A percentile compares a stretch with the other conserved stretches of the same genome.
Evolutionary conservation across 192 early-diverging fungal genomes (phyloP).

Genomic region (Funneliformis mosseae): DNA sequence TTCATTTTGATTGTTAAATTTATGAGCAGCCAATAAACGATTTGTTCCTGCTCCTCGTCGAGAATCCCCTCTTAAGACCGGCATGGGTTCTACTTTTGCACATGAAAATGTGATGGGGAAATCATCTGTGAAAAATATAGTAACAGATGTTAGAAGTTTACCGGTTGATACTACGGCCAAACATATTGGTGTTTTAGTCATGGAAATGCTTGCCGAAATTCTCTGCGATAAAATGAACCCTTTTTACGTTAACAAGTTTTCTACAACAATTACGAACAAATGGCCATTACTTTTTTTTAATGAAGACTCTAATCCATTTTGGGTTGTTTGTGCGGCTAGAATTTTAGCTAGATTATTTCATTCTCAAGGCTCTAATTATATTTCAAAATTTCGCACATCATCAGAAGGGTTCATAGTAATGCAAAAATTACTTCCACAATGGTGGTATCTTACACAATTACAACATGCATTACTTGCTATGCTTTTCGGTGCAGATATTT

Average conservation of each 20-base stretch:
- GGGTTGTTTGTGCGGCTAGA: constrained; percentile 55
- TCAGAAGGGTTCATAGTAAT: constrained; percentile 64
- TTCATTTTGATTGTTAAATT: not conserved
- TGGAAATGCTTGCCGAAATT: constrained; percentile 70
- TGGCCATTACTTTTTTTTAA: constrained; percentile 68
- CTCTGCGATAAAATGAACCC: constrained; percentile 52
- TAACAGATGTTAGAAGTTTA: constrained; percentile 18
- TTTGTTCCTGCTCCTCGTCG: constrained; percentile 21
- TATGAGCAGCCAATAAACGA: constrained; percentile 34
- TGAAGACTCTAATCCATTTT: constrained; percentile 52
- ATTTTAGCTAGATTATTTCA: constrained; percentile 54
- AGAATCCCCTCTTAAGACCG: constrained; percentile 20
- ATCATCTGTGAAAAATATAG: constrained; percentile 9
- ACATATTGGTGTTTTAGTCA: constrained; percentile 48
- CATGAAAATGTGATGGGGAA: not conserved
- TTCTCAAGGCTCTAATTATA: constrained; percentile 50
- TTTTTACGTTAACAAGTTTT: constrained; percentile 54
- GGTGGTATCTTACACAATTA: constrained; percentile 62
- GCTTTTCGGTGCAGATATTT: constrained; percentile 57
- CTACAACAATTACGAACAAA: constrained; percentile 59
- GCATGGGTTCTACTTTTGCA: not conserved
- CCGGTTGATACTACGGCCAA: not conserved
- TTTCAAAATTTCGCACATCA: constrained; percentile 52
- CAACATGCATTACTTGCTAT: constrained; percentile 58
- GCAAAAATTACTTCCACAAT: constrained; percentile 53